Evolutionary conservation across 139 green algal genomes (phyloP), one percentile per base, ranked within the genome.

Genomic region (Coelastrella sp.): DNA sequence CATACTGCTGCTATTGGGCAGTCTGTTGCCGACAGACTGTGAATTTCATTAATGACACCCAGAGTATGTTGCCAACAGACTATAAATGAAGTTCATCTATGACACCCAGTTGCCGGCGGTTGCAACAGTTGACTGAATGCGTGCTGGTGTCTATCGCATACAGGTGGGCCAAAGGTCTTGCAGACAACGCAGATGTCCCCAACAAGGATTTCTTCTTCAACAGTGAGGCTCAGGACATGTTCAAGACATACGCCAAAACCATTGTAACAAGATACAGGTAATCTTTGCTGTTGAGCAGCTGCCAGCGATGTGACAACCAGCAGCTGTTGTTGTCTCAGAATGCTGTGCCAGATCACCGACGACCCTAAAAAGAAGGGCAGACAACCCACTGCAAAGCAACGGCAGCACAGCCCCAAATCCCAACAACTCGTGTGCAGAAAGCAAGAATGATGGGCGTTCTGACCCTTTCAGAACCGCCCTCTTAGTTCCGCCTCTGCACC

Each of bases 261-360:
- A 5, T 94, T 0, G 79, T 92, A 30, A 57, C n/a, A 23, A 80
- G 90, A 6, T 34, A 69, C 25, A 96, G 94, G 57, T 64, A 64
- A 64, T n/a, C n/a, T n/a, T n/a, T n/a, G 57, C 85, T 90, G 59
- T 21, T 45, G 91, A 57, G 93, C 87, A 32, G 88, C 87, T 3
- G 69, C 91, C 13, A 13, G 63, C 3, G 25, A 11, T 53, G 45
- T 8, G 45, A 53, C 45, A 53, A 53, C 45, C 45, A 21, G 45
- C 45, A 53, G 8, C 11, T 53, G 45, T 11, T 53, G 45, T 53
- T 53, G 45, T 53, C 45, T n/a, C n/a, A n/a, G n/a, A n/a, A n/a
- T n/a, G n/a, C n/a, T n/a, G n/a, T n/a, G n/a, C n/a, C n/a, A n/a
- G n/a, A n/a, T n/a, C n/a, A n/a, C n/a, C n/a, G n/a, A n/a, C n/a